phyloP scores from a whole-genome alignment of 805 yeast species.

The Lachancea waltii region DNA sequence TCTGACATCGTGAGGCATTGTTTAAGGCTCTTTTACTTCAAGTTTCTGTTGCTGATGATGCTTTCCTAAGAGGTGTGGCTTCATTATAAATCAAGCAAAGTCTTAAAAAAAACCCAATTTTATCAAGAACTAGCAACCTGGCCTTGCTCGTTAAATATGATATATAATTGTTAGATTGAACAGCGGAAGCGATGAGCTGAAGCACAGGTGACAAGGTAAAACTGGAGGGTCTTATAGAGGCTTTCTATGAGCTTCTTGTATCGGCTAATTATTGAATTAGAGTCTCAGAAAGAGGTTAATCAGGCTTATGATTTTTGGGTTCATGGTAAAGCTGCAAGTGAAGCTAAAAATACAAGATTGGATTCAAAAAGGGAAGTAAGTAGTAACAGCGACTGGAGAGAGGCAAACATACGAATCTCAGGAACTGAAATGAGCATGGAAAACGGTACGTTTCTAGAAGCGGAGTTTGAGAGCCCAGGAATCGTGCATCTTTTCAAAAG shows the following conservation, averaged over 20 bases:
- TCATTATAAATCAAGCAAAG: too few species aligned
- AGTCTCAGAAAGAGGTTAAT: not conserved
- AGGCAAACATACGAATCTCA: not conserved
- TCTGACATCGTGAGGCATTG: too few species aligned
- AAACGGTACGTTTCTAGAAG: slow-evolving; percentile 26
- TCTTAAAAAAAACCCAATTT: too few species aligned
- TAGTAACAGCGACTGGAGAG: slow-evolving; percentile 5
- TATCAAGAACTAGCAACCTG: too few species aligned
- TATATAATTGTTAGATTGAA: too few species aligned
- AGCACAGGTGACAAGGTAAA: too few species aligned
- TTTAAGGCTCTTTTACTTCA: not conserved
- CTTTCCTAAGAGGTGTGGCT: not conserved
- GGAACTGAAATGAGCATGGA: not conserved
- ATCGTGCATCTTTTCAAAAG: slow-evolving; percentile 62
- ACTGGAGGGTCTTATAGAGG: not conserved
- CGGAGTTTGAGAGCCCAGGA: slow-evolving; percentile 66
- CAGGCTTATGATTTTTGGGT: slow-evolving; percentile 6
- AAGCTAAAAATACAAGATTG: not conserved
- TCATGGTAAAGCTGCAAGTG: not conserved
- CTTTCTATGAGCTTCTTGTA: slow-evolving; percentile 2
- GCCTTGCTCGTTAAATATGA: too few species aligned
- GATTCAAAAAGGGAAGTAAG: not conserved
- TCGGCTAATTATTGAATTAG: slow-evolving; percentile 6
- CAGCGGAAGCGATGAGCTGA: too few species aligned
- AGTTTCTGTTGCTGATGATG: not conserved